Conservation (phyloP, 208 protist genomes). For the Acanthamoeba pearcei region DNA sequence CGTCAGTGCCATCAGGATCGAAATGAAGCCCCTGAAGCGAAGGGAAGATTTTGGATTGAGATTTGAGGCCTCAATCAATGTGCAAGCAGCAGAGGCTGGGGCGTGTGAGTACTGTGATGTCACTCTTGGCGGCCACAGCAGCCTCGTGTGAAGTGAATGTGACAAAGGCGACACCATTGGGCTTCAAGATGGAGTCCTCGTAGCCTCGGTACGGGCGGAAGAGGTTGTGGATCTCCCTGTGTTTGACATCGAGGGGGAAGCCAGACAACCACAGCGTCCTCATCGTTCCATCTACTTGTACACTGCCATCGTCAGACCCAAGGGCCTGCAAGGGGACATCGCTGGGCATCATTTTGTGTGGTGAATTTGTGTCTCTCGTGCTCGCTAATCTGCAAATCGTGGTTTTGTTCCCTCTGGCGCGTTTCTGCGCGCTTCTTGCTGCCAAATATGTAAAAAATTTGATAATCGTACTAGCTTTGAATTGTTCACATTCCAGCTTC, state of each 20-base stretch:
- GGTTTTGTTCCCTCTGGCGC: neutral
- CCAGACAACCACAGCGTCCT: conserved; percentile 49
- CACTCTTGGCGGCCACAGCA: conserved; percentile 9
- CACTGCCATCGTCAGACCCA: neutral
- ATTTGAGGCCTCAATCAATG: neutral
- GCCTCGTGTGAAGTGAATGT: conserved; percentile 49
- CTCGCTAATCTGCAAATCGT: neutral
- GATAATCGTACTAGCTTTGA: no score
- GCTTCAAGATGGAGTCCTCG: conserved; percentile 67
- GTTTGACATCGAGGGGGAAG: conserved; percentile 51
- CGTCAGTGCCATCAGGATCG: conserved; percentile 26
- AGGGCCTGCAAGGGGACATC: neutral
- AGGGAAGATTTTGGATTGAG: neutral
- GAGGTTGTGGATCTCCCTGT: conserved; percentile 73
- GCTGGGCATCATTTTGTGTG: conserved; percentile 44
- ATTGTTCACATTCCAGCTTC: no score
- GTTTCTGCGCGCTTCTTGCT: neutral
- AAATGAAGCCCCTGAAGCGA: conserved; percentile 26
- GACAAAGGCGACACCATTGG: conserved; percentile 43
- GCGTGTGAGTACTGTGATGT: conserved; percentile 1
- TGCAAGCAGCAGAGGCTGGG: neutral
- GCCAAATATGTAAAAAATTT: neutral
- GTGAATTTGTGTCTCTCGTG: neutral
- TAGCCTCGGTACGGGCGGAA: conserved; percentile 57
- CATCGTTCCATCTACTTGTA: neutral